These are phyloP conservation scores for Dothistroma pini DNA, from an alignment of 2,329 filamentous ascomycete species.

Conservation along the genomic window DNA sequence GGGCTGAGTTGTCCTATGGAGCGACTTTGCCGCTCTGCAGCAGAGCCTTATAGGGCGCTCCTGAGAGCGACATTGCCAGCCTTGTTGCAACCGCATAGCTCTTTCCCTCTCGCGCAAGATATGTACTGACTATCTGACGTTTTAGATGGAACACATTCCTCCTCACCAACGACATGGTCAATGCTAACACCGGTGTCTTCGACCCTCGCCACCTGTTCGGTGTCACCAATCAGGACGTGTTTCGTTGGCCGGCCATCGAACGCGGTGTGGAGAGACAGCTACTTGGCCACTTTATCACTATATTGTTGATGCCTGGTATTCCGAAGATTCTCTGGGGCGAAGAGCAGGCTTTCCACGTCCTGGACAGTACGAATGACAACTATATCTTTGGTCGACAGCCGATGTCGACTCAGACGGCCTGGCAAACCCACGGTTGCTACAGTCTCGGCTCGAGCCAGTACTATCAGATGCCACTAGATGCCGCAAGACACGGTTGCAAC, in stretches of 20 bases:
- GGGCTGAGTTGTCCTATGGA: too few relatives aligned
- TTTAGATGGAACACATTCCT: conserved; percentile 58
- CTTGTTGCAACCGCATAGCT: too few relatives aligned
- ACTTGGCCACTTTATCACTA: conserved; percentile 56
- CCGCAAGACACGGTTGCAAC: conserved; percentile 51
- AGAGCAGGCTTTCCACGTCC: conserved; percentile 59
- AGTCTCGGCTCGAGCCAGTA: conserved; percentile 53
- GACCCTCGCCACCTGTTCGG: conserved; percentile 62
- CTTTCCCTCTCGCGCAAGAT: too few relatives aligned
- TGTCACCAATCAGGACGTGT: conserved; percentile 61
- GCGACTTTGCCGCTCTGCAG: too few relatives aligned
- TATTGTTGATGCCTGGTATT: conserved; percentile 56
- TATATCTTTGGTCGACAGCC: conserved; percentile 63
- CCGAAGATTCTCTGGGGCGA: conserved; percentile 59
- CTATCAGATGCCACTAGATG: conserved; percentile 53
- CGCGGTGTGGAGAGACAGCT: conserved; percentile 54
- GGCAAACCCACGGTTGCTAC: conserved; percentile 62
- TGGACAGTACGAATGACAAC: conserved; percentile 60
- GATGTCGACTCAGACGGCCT: conserved; percentile 57
- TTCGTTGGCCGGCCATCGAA: conserved; percentile 58
- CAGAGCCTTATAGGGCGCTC: too few relatives aligned
- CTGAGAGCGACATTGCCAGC: too few relatives aligned
- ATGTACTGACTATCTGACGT: too few relatives aligned
- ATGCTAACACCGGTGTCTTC: conserved; percentile 56
- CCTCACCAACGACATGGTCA: conserved; percentile 56